Base-by-base conservation (phyloP, 2,329 filamentous ascomycete species). In the Thelonectria olida region DNA sequence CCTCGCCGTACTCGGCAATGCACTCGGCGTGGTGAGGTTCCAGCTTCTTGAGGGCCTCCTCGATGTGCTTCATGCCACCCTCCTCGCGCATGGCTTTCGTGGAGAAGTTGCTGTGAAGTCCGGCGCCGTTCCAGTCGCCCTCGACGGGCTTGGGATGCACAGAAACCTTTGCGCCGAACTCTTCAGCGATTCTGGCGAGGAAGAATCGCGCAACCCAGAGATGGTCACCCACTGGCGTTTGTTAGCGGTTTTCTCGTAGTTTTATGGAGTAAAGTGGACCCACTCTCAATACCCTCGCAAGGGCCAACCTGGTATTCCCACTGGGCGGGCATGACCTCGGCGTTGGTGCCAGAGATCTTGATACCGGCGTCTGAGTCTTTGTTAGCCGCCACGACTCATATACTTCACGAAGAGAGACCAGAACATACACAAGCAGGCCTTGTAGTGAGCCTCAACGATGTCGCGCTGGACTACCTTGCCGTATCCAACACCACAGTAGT, bases 251-350 rank as follows among this genome's bases (percentile, higher is more conserved):
- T n/a, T 44, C 15, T 17, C 7, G 2, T 15, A 52, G 25, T 5
- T 13, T 34, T n/a, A 48, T 36, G 41, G 10, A 28, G 34, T 28
- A 38, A 7, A 7, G 23, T 2, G 13, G 31, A 84, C 88, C 82
- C 80, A 92, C 90, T 91, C 78, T 90, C 84, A 73, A 97, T 97
- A 67, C 93, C 95, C 55, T 84, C 80, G 81, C 92, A 97, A 67
- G 95, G 95, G 59, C 95, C 95, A 73, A 97, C 92, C 79, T 97
- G 95, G 89, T 92, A 97, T 80, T 98, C 95, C 95, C 95, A 98
- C 82, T 97, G 95, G 63, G 92, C 93, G 67, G 93, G 92, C 92
- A 97, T 97, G 75, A 99, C 96, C 87, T 99, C 96, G 69, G 96
- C 96, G 81, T 99, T 99, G 84, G 96, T 98, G 75, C 96, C 96